Conservation (phyloP, 1,284 basidiomycete species). For the Marasmius oreades region DNA sequence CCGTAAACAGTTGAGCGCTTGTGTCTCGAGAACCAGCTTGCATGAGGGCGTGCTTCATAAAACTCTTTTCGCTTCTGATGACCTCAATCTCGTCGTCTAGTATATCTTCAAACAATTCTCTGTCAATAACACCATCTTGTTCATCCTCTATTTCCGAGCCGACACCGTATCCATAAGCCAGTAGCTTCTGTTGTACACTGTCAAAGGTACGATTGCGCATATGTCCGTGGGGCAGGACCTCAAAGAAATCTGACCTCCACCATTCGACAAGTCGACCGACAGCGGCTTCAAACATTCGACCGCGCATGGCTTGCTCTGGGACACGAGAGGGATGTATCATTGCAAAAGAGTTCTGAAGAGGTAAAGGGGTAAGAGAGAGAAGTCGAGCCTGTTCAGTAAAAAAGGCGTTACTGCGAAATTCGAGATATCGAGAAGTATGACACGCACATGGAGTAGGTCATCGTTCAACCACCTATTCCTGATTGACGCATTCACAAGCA, state of each 20-base stretch:
- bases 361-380: constrained; percentile 78
- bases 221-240: constrained; percentile 60
- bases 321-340: constrained; percentile 81
- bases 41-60: constrained; percentile 88
- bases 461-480: constrained; percentile 90
- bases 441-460: constrained; percentile 73
- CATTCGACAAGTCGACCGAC: constrained; percentile 73
- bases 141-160: constrained; percentile 11
- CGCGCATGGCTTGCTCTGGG: constrained; percentile 76
- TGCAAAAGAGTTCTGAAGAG: constrained; percentile 74
- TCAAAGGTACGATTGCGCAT: constrained; percentile 75
- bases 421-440: constrained; percentile 10
- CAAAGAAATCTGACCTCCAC: constrained; percentile 79
- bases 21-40: constrained; percentile 82
- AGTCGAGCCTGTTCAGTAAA: constrained; percentile 65
- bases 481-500: constrained; percentile 73
- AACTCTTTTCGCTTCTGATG: constrained; percentile 74
- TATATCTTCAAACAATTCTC: constrained; percentile 42
- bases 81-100: constrained; percentile 60
- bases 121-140: constrained; percentile 22
- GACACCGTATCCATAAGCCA: constrained; percentile 28
- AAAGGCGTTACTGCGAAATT: not conserved
- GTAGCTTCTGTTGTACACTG: constrained; percentile 51
- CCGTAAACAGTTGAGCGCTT: constrained; percentile 90
- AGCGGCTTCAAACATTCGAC: constrained; percentile 81